These are phyloP conservation scores for Botrytis medusae DNA, from an alignment of 2,329 filamentous ascomycete species.

Conservation along the genomic window DNA sequence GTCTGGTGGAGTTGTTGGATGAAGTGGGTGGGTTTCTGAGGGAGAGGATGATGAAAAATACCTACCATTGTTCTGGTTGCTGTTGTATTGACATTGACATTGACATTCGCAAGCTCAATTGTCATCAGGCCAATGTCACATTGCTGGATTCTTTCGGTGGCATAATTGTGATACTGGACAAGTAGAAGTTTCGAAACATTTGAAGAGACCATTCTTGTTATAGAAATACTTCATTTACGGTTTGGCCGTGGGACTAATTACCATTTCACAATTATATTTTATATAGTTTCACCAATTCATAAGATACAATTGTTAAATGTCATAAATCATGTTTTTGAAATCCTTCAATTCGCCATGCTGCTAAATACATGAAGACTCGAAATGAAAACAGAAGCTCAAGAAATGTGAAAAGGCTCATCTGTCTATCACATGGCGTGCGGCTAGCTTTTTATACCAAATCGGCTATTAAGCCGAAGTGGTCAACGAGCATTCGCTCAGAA, in stretches of 20 bases:
- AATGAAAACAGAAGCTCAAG: constrained; percentile 32
- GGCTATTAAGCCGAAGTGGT: constrained; percentile 28
- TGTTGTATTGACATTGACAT: not conserved
- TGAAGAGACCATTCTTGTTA: not conserved
- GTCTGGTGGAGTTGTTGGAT: not conserved
- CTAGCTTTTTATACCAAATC: constrained; percentile 34
- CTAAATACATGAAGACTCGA: constrained; percentile 36
- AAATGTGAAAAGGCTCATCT: constrained; percentile 30
- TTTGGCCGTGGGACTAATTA: too few relatives aligned
- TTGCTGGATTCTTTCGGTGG: not conserved
- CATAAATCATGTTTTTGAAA: constrained; percentile 28
- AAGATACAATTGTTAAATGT: not conserved
- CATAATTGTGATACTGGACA: not conserved
- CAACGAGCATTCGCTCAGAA: constrained; percentile 33
- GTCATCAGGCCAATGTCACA: not conserved
- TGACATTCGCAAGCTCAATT: not conserved
- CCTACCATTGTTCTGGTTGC: not conserved
- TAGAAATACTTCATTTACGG: not conserved
- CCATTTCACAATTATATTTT: not conserved
- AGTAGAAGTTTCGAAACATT: not conserved
- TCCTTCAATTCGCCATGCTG: constrained; percentile 37
- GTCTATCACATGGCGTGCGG: constrained; percentile 33
- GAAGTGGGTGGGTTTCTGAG: not conserved
- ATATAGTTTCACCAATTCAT: not conserved
- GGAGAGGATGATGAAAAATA: not conserved